Conservation (phyloP, 2,329 filamentous ascomycete species). For the Aspergillus neotritici region DNA sequence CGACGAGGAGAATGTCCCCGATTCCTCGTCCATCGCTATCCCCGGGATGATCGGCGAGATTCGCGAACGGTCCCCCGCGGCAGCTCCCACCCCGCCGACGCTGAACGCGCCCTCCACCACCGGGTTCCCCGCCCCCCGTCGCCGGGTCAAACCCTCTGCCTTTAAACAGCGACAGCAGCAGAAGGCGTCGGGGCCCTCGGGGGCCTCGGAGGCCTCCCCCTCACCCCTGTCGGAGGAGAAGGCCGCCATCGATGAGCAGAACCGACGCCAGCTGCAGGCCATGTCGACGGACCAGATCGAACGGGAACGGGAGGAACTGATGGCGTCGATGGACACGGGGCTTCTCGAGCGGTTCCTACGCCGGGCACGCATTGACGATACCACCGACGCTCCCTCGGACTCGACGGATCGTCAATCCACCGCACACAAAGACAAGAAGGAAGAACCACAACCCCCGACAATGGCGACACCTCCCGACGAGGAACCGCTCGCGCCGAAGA, state of each 20-base stretch:
- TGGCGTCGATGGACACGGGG: slow-evolving; percentile 67
- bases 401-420: not conserved
- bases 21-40: slow-evolving; percentile 18
- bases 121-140: slow-evolving; percentile 87
- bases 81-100: slow-evolving; percentile 31
- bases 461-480: slow-evolving; percentile 2
- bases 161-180: slow-evolving; percentile 62
- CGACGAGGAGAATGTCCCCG: slow-evolving; percentile 43
- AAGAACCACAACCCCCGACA: not conserved
- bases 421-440: slow-evolving; percentile 7
- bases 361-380: slow-evolving; percentile 65
- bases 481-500: slow-evolving; percentile 1
- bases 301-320: slow-evolving; percentile 71
- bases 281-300: slow-evolving; percentile 84
- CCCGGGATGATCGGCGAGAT: slow-evolving; percentile 63
- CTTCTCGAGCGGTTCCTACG: slow-evolving; percentile 71
- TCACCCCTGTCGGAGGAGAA: slow-evolving; percentile 50
- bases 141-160: slow-evolving; percentile 64
- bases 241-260: slow-evolving; percentile 74
- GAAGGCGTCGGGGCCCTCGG: too few relatives aligned
- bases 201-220: too few relatives aligned
- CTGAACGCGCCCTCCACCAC: slow-evolving; percentile 58
- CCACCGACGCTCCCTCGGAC: slow-evolving; percentile 35
- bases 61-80: slow-evolving; percentile 62
- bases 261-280: slow-evolving; percentile 61